Evolutionary conservation across 2,329 filamentous ascomycete species (phyloP).

Genomic region (Exophiala viscosa): DNA sequence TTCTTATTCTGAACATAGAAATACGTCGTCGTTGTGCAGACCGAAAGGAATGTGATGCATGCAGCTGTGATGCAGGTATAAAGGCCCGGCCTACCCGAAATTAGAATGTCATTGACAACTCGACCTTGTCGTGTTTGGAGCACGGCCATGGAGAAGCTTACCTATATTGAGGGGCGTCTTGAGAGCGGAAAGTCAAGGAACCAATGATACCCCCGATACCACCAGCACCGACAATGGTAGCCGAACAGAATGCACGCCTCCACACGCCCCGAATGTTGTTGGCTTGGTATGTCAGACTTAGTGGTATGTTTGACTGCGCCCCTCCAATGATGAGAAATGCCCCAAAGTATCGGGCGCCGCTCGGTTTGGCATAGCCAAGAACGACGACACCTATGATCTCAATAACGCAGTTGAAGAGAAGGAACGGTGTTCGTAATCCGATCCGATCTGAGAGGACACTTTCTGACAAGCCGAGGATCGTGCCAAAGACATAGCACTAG

Average conservation of each 20-base stretch:
- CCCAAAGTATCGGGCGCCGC: slow-evolving; percentile 65
- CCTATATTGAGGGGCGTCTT: slow-evolving; percentile 35
- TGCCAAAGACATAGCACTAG: slow-evolving; percentile 57
- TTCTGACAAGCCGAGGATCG: slow-evolving; percentile 64
- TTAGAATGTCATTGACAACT: too few species aligned
- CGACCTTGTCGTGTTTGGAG: slow-evolving; percentile 19
- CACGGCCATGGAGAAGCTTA: slow-evolving; percentile 33
- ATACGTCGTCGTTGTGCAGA: slow-evolving; percentile 50
- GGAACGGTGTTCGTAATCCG: slow-evolving; percentile 65
- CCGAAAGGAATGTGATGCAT: slow-evolving; percentile 53
- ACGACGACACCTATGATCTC: slow-evolving; percentile 66
- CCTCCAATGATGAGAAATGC: slow-evolving; percentile 71
- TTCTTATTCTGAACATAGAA: slow-evolving; percentile 52
- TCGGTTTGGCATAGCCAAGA: slow-evolving; percentile 61
- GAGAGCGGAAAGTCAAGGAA: slow-evolving; percentile 62
- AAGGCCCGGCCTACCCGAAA: slow-evolving; percentile 34
- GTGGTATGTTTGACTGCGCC: slow-evolving; percentile 71
- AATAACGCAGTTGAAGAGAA: slow-evolving; percentile 63
- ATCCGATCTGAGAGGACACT: slow-evolving; percentile 68
- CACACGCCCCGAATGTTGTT: slow-evolving; percentile 86
- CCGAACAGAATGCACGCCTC: slow-evolving; percentile 63
- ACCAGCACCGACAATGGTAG: slow-evolving; percentile 29
- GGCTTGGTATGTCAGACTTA: slow-evolving; percentile 72
- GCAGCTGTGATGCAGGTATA: slow-evolving; percentile 43
- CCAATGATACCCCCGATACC: slow-evolving; percentile 76